A percentile compares a stretch with the other conserved stretches of the same genome.
Conservation (phyloP, 2,329 filamentous ascomycete genomes). For the Trichoderma breve region DNA sequence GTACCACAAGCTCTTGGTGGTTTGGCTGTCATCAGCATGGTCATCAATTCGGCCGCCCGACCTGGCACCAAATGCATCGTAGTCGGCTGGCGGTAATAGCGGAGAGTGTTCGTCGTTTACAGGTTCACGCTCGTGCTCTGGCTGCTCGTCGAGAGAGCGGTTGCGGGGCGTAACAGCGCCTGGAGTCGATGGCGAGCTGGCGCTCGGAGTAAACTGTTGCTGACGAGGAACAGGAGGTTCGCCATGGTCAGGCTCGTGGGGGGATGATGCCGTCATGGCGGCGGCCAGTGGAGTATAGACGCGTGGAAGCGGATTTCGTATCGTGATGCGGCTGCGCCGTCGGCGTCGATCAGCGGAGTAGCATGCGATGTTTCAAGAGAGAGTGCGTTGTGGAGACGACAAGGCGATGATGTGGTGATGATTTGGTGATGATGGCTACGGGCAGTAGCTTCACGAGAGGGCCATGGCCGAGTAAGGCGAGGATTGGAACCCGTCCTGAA, state of each 20-base stretch:
- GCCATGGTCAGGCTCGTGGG: constrained; percentile 1
- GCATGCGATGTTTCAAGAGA: not conserved
- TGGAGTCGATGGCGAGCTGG: constrained; percentile 13
- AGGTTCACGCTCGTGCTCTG: constrained; percentile 18
- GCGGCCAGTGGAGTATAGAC: not conserved
- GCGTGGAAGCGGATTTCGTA: not conserved
- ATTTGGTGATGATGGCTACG: not conserved
- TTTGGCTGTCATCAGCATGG: constrained; percentile 42
- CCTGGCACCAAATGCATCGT: constrained; percentile 6
- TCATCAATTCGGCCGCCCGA: constrained; percentile 15
- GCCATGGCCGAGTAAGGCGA: constrained; percentile 9
- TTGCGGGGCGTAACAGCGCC: constrained; percentile 11
- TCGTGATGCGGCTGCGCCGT: not conserved
- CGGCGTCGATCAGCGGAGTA: not conserved
- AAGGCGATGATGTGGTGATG: not conserved
- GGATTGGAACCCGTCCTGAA: not conserved
- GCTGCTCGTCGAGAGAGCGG: constrained; percentile 24
- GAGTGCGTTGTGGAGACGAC: not conserved
- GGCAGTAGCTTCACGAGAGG: constrained; percentile 10
- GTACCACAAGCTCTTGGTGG: constrained; percentile 80
- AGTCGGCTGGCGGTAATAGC: constrained; percentile 27
- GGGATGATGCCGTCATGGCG: constrained; percentile 14
- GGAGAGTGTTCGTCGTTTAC: constrained; percentile 32
- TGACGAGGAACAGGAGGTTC: not conserved
- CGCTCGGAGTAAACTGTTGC: constrained; percentile 7